Evolutionary conservation across 352 stramenopile genomes (phyloP).

Genomic region (Globisporangium acanthophoron): DNA sequence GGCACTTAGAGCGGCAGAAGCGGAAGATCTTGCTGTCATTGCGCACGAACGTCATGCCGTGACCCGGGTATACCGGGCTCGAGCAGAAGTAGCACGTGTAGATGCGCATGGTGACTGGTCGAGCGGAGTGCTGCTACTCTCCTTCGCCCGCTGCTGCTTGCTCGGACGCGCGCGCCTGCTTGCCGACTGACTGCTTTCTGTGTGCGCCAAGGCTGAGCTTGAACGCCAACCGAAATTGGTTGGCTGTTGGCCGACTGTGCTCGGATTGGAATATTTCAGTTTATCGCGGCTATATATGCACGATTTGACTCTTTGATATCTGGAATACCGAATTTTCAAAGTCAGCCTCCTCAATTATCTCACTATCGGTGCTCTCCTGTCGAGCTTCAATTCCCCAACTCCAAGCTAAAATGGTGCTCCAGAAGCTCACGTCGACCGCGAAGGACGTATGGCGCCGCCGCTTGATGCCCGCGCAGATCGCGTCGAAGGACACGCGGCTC

Average conservation of each 20-base stretch:
- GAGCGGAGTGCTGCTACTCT: background rate
- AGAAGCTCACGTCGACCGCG: conserved; percentile 29
- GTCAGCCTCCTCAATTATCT: no score
- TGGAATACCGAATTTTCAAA: no score
- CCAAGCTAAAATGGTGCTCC: conserved; percentile 19
- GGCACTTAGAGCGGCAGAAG: conserved; percentile 99
- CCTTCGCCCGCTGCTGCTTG: background rate
- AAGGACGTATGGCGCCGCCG: conserved; percentile 35
- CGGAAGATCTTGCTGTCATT: conserved; percentile 99
- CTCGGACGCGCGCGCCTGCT: no score
- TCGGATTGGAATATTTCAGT: no score
- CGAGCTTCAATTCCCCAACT: background rate
- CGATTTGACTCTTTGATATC: no score
- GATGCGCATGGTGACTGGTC: conserved; percentile 88
- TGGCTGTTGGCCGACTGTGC: no score
- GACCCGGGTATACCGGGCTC: conserved; percentile 98
- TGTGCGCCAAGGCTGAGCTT: no score
- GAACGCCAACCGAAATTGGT: no score
- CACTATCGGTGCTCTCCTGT: no score
- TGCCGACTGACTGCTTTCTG: no score
- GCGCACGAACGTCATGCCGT: conserved; percentile 98
- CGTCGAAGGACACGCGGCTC: conserved; percentile 42
- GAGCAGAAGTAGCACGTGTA: conserved; percentile 99
- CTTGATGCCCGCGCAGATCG: conserved; percentile 33
- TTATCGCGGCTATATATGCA: no score